These are phyloP conservation scores for Candida boleticola DNA, from an alignment of 805 yeast species.

Conservation along the genomic window DNA sequence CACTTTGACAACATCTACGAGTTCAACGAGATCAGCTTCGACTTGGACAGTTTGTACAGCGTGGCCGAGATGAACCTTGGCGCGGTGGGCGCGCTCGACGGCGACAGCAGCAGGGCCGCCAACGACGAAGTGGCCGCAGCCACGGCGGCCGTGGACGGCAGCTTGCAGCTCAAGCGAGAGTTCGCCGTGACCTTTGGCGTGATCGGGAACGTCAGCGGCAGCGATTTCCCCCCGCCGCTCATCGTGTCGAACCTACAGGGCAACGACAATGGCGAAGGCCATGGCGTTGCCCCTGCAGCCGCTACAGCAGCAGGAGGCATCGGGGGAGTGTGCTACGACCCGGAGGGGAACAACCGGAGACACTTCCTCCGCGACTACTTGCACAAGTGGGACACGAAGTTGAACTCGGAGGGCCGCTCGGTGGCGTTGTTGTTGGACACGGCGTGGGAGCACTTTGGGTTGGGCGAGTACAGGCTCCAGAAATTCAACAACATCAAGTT, in stretches of 20 bases:
- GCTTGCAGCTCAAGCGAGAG: slow-evolving; percentile 4
- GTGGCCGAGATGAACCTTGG: slow-evolving; percentile 6
- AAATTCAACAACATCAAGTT: slow-evolving; percentile 15
- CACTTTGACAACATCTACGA: slow-evolving; percentile 17
- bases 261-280: background rate
- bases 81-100: slow-evolving; percentile 3
- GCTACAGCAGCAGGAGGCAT: background rate
- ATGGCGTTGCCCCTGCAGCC: background rate
- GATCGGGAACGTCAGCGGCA: slow-evolving; percentile 19
- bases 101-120: background rate
- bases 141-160: no score
- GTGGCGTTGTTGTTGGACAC: slow-evolving; percentile 17
- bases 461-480: slow-evolving; percentile 3
- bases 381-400: slow-evolving; percentile 12
- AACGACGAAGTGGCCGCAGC: background rate
- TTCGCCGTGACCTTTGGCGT: slow-evolving; percentile 18
- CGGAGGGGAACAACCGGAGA: slow-evolving; percentile 18
- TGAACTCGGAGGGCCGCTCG: slow-evolving; percentile 10
- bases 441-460: slow-evolving; percentile 12
- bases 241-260: slow-evolving; percentile 15
- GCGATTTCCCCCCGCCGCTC: slow-evolving; percentile 21
- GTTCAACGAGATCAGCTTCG: slow-evolving; percentile 21
- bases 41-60: slow-evolving; percentile 8
- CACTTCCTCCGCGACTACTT: slow-evolving; percentile 17
- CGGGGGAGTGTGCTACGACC: slow-evolving; percentile 12